A percentile compares a stretch with the other conserved stretches of the same genome.
These are phyloP conservation scores for Gossypioides kirkii DNA, from an alignment of 345 rosid genomes.

Conservation along the genomic window DNA sequence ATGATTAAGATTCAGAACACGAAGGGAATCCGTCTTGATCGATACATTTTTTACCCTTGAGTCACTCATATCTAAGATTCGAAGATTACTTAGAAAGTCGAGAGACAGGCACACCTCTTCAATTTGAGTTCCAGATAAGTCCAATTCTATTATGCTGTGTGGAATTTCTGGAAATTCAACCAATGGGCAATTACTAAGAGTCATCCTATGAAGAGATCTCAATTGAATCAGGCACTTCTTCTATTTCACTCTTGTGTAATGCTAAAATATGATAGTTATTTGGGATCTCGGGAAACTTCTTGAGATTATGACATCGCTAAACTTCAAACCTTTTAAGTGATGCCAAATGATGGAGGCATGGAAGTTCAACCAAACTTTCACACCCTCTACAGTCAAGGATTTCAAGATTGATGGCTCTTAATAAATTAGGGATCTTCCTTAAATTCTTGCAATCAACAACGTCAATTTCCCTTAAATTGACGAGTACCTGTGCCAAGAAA, in stretches of 20 bases:
- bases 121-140: too few species aligned
- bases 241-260: not conserved
- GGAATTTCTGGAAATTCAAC: too few species aligned
- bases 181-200: too few species aligned
- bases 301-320: not conserved
- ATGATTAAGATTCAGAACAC: too few species aligned
- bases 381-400: conserved; percentile 16
- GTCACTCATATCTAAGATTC: too few species aligned
- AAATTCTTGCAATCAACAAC: not conserved
- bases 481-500: not conserved
- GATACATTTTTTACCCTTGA: too few species aligned
- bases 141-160: too few species aligned
- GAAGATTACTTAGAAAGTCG: too few species aligned
- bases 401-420: conserved; percentile 20
- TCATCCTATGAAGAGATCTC: too few species aligned
- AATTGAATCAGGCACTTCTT: conserved; percentile 6
- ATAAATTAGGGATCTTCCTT: not conserved
- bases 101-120: too few species aligned
- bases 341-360: not conserved
- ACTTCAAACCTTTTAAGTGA: not conserved
- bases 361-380: not conserved
- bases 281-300: not conserved
- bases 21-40: too few species aligned
- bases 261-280: not conserved
- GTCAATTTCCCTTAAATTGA: not conserved